These are phyloP conservation scores for Camellia oleifera DNA, from an alignment of 179 eudicot species.

Conservation along the genomic window DNA sequence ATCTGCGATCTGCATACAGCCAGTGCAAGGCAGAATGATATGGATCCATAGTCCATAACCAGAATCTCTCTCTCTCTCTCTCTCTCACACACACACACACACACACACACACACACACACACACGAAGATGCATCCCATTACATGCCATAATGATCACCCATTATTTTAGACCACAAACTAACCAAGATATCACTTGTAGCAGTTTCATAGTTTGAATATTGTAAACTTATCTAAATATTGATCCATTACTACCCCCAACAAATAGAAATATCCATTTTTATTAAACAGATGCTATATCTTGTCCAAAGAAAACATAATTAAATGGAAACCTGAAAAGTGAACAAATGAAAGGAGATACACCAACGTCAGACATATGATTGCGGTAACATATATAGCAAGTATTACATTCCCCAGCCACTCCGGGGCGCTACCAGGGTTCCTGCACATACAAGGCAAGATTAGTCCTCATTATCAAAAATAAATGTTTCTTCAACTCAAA, in stretches of 20 bases:
- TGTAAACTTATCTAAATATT: background rate
- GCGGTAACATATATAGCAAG: conserved; percentile 58
- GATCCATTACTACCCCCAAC: background rate
- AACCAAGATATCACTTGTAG: background rate
- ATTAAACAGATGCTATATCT: background rate
- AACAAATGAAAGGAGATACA: conserved; percentile 82
- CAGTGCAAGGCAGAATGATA: background rate
- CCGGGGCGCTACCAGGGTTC: conserved; percentile 81
- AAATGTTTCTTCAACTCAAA: background rate
- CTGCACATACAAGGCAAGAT: conserved; percentile 42
- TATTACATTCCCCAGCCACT: conserved; percentile 69
- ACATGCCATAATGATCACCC: background rate
- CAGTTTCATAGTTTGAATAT: background rate
- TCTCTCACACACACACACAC: background rate
- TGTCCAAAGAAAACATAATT: background rate
- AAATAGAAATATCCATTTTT: background rate
- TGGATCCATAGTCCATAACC: background rate
- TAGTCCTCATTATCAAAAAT: conserved; percentile 3
- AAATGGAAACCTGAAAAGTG: conserved; percentile 77
- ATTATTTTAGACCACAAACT: conserved; percentile 3
- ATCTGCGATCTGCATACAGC: background rate
- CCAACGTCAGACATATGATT: conserved; percentile 74
- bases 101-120: no score
- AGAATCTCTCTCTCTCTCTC: background rate
- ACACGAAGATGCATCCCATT: background rate